These are phyloP conservation scores for Arbutus unedo DNA, from an alignment of 148 eudicot species.

Conservation along the genomic window DNA sequence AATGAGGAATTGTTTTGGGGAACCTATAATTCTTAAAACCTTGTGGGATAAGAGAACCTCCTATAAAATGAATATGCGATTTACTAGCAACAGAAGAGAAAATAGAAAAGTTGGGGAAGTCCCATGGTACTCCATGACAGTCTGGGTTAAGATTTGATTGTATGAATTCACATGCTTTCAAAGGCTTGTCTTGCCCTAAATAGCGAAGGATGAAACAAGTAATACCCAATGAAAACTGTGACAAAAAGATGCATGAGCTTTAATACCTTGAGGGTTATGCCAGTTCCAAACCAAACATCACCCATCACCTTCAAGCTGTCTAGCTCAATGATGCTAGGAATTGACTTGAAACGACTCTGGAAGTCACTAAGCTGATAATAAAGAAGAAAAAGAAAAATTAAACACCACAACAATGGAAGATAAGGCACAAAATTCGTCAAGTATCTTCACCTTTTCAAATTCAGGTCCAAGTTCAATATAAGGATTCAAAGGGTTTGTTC, in stretches of 20 bases:
- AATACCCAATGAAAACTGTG: not conserved
- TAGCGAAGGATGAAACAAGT: not conserved
- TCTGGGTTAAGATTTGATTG: not conserved
- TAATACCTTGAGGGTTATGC: constrained; percentile 49
- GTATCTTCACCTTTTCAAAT: constrained; percentile 34
- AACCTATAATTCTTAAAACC: not conserved
- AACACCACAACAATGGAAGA: not conserved
- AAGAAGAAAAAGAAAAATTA: not conserved
- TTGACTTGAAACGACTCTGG: constrained; percentile 41
- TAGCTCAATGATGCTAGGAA: constrained; percentile 49
- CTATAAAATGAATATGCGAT: not conserved
- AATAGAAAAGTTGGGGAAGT: not conserved
- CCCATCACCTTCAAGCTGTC: constrained; percentile 49
- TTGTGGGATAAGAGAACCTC: not conserved
- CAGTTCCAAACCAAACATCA: constrained; percentile 60
- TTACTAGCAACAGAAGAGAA: not conserved
- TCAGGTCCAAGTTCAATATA: constrained; percentile 46
- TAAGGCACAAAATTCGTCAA: not conserved
- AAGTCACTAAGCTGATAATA: constrained; percentile 42
- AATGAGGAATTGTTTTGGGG: not conserved
- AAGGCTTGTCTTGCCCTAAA: not conserved
- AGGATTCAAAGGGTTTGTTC: constrained; percentile 38
- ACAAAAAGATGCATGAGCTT: not conserved
- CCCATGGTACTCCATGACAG: not conserved
- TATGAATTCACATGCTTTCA: not conserved